phyloP scores from a whole-genome alignment of 306 rosid species.

The Casuarina glauca region DNA sequence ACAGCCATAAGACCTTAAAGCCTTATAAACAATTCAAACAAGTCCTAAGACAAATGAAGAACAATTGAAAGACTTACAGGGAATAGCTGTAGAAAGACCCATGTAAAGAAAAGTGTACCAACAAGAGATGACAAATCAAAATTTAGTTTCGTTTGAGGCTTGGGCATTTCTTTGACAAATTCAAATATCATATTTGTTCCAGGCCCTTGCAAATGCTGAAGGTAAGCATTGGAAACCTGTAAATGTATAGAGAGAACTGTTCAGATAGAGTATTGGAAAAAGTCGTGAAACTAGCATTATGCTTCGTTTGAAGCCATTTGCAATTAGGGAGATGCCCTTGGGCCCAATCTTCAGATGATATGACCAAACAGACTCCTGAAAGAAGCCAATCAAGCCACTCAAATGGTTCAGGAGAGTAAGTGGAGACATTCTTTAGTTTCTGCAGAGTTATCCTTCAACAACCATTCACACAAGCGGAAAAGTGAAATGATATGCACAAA shows the following conservation, averaged over 20 bases:
- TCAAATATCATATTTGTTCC: slow-evolving; percentile 66
- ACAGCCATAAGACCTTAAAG: not conserved
- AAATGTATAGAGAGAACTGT: slow-evolving; percentile 16
- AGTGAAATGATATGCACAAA: not conserved
- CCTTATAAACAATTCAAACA: not conserved
- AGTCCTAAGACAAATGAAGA: not conserved
- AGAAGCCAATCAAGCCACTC: not conserved
- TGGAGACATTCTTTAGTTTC: not conserved
- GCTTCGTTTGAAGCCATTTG: no score
- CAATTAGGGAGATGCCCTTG: not conserved
- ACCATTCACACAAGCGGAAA: not conserved
- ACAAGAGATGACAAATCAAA: slow-evolving; percentile 81
- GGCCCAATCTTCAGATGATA: not conserved
- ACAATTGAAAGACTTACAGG: slow-evolving; percentile 56
- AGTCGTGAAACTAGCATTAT: no score
- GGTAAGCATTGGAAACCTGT: slow-evolving; percentile 84
- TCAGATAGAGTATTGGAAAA: slow-evolving; percentile 2
- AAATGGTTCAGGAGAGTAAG: not conserved
- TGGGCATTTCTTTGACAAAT: slow-evolving; percentile 93
- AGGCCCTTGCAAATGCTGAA: slow-evolving; percentile 64
- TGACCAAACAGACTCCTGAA: not conserved
- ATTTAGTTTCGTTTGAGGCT: slow-evolving; percentile 47
- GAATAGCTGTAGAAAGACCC: slow-evolving; percentile 89
- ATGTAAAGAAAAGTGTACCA: slow-evolving; percentile 80
- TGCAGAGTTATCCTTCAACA: slow-evolving; percentile 1